A percentile compares a stretch with the other conserved stretches of the same genome.
These are phyloP conservation scores for Bretschneidera sinensis DNA, from an alignment of 345 rosid species.

Conservation along the genomic window DNA sequence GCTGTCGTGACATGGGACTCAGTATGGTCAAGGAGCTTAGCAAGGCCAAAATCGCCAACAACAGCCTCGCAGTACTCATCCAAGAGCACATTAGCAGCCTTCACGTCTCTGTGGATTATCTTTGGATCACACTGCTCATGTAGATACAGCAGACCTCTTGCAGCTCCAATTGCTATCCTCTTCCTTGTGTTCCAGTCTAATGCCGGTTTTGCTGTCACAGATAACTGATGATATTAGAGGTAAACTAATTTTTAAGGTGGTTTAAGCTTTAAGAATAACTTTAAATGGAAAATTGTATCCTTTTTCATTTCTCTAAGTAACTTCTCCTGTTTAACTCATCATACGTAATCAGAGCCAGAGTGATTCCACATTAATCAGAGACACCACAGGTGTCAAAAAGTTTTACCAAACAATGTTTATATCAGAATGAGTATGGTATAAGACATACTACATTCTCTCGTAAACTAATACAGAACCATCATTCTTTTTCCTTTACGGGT, in stretches of 20 bases:
- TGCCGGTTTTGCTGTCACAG: conserved; percentile 60
- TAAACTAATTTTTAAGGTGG: neutral
- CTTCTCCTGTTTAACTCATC: neutral
- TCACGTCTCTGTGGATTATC: conserved; percentile 89
- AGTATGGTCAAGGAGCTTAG: conserved; percentile 83
- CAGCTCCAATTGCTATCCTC: conserved; percentile 87
- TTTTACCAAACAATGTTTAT: no score
- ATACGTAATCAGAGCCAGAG: neutral
- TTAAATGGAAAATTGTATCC: neutral
- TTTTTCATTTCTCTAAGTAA: neutral
- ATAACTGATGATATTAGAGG: neutral
- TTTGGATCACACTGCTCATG: conserved; percentile 97
- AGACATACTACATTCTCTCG: no score
- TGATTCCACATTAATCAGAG: neutral
- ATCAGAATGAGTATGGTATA: no score
- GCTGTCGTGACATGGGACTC: conserved; percentile 96
- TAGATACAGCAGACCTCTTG: conserved; percentile 81
- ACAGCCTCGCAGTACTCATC: conserved; percentile 84
- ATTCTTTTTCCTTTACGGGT: no score
- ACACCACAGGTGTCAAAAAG: neutral
- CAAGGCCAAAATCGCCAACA: conserved; percentile 96
- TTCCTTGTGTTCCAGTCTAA: conserved; percentile 87
- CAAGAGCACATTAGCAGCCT: conserved; percentile 86
- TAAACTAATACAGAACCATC: no score
- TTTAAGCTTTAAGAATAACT: neutral